phyloP scores from a whole-genome alignment of 83 land plant species.

The Thuja plicata region DNA sequence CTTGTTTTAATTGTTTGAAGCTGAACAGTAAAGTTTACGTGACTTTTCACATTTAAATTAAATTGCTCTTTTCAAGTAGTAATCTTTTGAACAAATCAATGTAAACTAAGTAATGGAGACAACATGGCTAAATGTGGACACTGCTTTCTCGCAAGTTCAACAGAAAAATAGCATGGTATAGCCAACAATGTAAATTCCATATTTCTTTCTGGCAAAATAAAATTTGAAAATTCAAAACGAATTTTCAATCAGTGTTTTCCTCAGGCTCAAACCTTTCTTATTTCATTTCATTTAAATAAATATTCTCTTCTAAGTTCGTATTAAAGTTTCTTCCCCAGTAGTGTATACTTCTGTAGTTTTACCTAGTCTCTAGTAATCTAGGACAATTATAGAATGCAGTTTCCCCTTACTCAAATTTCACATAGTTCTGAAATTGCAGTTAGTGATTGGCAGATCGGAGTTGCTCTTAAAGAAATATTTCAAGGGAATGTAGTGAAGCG shows the following conservation, averaged over 20 bases:
- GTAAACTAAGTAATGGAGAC: background rate
- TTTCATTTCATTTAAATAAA: too few relatives aligned
- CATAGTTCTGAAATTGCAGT: background rate
- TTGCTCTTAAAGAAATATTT: conserved; percentile 48
- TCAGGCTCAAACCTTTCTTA: background rate
- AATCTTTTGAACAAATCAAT: background rate
- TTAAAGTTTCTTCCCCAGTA: background rate
- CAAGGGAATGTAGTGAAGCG: conserved; percentile 64
- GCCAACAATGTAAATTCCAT: background rate
- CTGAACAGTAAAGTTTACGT: background rate
- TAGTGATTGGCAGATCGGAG: conserved; percentile 36
- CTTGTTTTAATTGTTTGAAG: background rate
- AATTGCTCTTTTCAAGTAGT: background rate
- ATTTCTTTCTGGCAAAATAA: background rate
- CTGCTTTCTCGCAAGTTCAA: background rate
- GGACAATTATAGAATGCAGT: background rate
- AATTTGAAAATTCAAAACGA: background rate
- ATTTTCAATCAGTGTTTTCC: background rate
- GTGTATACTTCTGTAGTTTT: background rate
- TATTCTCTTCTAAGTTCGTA: background rate
- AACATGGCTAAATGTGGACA: background rate
- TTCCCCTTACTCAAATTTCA: background rate
- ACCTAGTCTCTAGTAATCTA: background rate
- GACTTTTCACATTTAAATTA: too few relatives aligned
- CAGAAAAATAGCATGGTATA: background rate